These are phyloP conservation scores for Aspergillus vadensis DNA, from an alignment of 2,329 filamentous ascomycete genomes.

Conservation along the genomic window DNA sequence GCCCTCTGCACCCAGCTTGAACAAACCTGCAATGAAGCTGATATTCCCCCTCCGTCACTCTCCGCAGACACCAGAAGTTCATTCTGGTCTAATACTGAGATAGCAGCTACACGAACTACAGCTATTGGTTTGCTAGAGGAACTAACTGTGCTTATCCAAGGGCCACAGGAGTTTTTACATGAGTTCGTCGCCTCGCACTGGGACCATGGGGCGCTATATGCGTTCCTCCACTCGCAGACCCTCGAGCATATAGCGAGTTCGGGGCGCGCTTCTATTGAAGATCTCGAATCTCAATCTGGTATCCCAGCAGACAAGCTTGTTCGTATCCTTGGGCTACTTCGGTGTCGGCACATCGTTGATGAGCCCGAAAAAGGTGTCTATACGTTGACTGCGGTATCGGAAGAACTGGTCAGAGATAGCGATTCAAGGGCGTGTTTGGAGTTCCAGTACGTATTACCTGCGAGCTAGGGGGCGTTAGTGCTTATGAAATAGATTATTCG, in stretches of 20 bases:
- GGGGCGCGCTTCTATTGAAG: not conserved
- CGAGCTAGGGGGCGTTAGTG: rapidly evolving
- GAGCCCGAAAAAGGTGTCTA: not conserved
- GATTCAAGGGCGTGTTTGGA: not conserved
- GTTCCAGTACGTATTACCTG: not conserved
- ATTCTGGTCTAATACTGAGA: not conserved
- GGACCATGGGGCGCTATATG: slow-evolving; percentile 5
- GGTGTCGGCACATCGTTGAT: not conserved
- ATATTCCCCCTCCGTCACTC: not conserved
- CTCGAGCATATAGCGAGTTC: not conserved
- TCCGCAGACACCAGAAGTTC: not conserved
- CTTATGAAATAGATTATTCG: not conserved
- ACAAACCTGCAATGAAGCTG: not conserved
- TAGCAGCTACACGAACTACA: not conserved
- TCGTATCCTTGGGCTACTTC: not conserved
- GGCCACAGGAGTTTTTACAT: not conserved
- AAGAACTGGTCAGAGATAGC: not conserved
- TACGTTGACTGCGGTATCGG: not conserved
- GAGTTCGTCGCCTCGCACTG: slow-evolving; percentile 1
- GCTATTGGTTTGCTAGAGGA: not conserved
- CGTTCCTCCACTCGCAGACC: not conserved
- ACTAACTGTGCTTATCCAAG: not conserved
- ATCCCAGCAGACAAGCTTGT: not conserved
- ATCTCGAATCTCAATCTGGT: not conserved
- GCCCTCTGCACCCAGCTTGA: not conserved